A percentile compares a stretch with the other conserved stretches of the same genome.
Evolutionary conservation across 306 rosid genomes (phyloP).

Genomic region (Prunus dulcis): DNA sequence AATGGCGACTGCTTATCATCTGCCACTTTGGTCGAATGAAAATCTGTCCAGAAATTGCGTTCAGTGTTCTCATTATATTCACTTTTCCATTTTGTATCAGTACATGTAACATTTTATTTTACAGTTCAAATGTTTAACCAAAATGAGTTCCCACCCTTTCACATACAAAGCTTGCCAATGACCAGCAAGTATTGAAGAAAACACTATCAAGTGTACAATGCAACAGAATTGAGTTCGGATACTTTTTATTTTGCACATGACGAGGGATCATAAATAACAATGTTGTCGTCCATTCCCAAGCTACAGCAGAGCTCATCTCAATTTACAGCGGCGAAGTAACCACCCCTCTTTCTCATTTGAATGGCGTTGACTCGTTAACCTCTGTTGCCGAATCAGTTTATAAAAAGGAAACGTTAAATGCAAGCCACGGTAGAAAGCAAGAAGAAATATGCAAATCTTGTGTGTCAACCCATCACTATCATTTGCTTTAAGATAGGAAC

Average conservation of each 20-base stretch:
- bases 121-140: background rate
- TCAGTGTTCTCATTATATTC: background rate
- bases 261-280: slow-evolving; percentile 15
- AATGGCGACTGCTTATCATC: background rate
- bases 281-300: background rate
- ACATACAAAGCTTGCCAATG: slow-evolving; percentile 29
- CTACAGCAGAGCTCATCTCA: slow-evolving; percentile 3
- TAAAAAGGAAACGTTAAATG: background rate
- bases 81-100: background rate
- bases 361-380: background rate
- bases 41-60: background rate
- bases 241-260: slow-evolving; percentile 11
- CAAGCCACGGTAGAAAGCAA: background rate
- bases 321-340: slow-evolving; percentile 21
- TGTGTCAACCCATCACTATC: background rate
- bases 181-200: slow-evolving; percentile 10
- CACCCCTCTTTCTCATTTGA: background rate
- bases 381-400: background rate
- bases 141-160: background rate
- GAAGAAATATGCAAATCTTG: background rate
- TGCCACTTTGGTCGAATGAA: background rate
- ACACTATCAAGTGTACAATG: slow-evolving; percentile 19
- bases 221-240: slow-evolving; percentile 8
- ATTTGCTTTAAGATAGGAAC: background rate
- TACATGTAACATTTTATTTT: background rate